These are phyloP conservation scores for Pichia sp. DNA, from an alignment of 1,139 yeast genomes.

Conservation along the genomic window DNA sequence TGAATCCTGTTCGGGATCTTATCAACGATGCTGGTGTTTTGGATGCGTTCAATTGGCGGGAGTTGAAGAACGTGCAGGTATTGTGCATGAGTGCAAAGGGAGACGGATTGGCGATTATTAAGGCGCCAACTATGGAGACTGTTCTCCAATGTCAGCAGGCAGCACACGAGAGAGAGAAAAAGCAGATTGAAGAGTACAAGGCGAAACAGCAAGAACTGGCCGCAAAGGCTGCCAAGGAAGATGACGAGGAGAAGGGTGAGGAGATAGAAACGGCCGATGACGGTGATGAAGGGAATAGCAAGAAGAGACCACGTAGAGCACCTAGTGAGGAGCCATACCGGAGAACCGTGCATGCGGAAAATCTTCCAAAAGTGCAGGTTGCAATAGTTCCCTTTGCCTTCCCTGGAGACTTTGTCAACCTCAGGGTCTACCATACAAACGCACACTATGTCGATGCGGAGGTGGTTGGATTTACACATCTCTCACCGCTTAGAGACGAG, in stretches of 20 bases:
- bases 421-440: constrained; percentile 74
- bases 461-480: constrained; percentile 46
- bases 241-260: constrained; percentile 1
- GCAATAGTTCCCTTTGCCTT: constrained; percentile 77
- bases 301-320: constrained; percentile 4
- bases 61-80: constrained; percentile 54
- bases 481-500: constrained; percentile 48
- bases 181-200: constrained; percentile 2
- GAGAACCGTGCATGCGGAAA: constrained; percentile 10
- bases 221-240: not conserved
- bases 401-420: constrained; percentile 74
- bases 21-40: constrained; percentile 55
- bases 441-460: constrained; percentile 75
- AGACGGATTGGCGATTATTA: constrained; percentile 63
- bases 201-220: not conserved
- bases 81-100: constrained; percentile 68
- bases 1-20: constrained; percentile 61
- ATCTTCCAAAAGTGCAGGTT: constrained; percentile 34
- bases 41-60: constrained; percentile 51
- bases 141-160: constrained; percentile 14
- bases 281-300: not conserved
- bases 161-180: constrained; percentile 14
- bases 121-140: constrained; percentile 41
- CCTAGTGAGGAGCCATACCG: constrained; percentile 14
- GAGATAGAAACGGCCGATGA: not conserved